These are phyloP conservation scores for Colletotrichum sidae DNA, from an alignment of 2,329 filamentous ascomycete species.

Conservation along the genomic window DNA sequence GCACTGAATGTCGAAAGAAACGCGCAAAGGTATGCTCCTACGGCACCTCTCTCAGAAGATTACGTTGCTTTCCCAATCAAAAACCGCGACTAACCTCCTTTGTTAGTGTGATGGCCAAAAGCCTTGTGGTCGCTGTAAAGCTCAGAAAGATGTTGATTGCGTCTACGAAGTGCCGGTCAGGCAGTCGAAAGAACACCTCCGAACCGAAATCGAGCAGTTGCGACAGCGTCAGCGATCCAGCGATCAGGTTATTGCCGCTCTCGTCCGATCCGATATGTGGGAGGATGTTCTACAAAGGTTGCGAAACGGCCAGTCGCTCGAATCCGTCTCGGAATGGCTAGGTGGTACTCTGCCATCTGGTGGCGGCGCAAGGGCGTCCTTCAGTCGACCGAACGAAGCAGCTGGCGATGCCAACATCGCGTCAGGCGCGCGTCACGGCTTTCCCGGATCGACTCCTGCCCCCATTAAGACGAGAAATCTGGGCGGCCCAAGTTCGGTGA, in stretches of 20 bases:
- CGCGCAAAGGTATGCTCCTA: constrained; percentile 64
- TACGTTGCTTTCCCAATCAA: no score
- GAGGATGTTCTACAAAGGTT: constrained; percentile 66
- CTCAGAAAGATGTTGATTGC: constrained; percentile 67
- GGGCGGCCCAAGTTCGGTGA: constrained; percentile 26
- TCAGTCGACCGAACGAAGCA: constrained; percentile 43
- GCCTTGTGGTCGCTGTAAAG: constrained; percentile 67
- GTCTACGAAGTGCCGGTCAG: constrained; percentile 72
- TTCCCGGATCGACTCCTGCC: constrained; percentile 39
- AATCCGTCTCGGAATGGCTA: constrained; percentile 68
- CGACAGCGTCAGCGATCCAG: constrained; percentile 65
- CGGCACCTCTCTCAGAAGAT: not conserved
- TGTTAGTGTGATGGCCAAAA: constrained; percentile 68
- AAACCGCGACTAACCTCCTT: not conserved
- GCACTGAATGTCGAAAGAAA: constrained; percentile 72
- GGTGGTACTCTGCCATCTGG: constrained; percentile 46
- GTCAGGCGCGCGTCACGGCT: constrained; percentile 41
- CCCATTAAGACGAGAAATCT: constrained; percentile 37
- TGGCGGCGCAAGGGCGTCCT: constrained; percentile 45
- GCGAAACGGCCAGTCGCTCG: constrained; percentile 64
- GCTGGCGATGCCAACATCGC: constrained; percentile 40
- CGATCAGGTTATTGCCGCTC: constrained; percentile 67
- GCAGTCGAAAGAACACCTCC: constrained; percentile 72
- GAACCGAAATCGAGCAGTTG: constrained; percentile 69
- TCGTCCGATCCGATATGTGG: constrained; percentile 62